Conservation (phyloP, 345 rosid genomes). For the Gossypium bickii region DNA sequence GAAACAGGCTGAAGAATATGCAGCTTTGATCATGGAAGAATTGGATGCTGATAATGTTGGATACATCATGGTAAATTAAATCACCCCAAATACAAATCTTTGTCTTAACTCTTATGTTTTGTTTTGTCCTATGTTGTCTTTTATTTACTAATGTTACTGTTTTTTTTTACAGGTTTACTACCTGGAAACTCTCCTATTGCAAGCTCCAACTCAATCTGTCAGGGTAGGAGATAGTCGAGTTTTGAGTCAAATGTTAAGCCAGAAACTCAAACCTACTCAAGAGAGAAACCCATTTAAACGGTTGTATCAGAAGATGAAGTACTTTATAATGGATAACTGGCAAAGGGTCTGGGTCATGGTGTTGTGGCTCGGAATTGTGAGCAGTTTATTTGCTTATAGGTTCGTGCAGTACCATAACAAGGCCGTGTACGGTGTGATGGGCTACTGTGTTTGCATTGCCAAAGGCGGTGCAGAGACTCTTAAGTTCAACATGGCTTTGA, state of each 20-base stretch:
- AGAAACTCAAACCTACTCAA: constrained; percentile 68
- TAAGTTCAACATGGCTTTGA: constrained; percentile 88
- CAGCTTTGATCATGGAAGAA: constrained; percentile 88
- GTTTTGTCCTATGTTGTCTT: neutral
- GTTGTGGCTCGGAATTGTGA: constrained; percentile 59
- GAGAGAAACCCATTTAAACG: constrained; percentile 47
- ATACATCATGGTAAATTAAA: constrained; percentile 60
- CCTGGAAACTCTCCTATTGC: constrained; percentile 64
- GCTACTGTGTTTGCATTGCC: constrained; percentile 78
- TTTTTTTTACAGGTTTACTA: constrained; percentile 45
- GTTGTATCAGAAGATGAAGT: constrained; percentile 41
- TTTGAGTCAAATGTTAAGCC: constrained; percentile 73
- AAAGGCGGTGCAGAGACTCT: constrained; percentile 86
- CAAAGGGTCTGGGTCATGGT: constrained; percentile 77
- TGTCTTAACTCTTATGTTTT: neutral
- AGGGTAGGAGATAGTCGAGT: constrained; percentile 57
- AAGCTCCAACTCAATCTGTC: constrained; percentile 79
- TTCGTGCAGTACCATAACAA: constrained; percentile 60
- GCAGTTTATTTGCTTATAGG: constrained; percentile 65
- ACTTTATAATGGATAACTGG: constrained; percentile 79
- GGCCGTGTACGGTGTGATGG: constrained; percentile 59
- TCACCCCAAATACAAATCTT: neutral
- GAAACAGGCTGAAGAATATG: constrained; percentile 78
- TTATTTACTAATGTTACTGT: neutral
- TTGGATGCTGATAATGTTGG: constrained; percentile 76